Conservation (phyloP, 2,329 filamentous ascomycete species). For the Hypoxylon sp. region DNA sequence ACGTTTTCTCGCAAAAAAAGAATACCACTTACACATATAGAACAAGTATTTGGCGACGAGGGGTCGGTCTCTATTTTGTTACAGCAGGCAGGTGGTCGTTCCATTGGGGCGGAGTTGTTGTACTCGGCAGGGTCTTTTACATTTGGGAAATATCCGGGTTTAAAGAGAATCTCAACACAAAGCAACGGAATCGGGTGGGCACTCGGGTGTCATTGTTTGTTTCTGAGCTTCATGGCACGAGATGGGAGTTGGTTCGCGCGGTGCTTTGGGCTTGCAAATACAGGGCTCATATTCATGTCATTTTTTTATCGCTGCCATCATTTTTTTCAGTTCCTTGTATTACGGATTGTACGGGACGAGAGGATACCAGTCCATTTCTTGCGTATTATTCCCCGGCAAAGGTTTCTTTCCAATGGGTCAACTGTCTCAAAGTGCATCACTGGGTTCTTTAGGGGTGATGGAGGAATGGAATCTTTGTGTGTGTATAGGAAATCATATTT, state of each 20-base stretch:
- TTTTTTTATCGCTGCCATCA: slow-evolving; percentile 29
- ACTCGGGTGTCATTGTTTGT: slow-evolving; percentile 52
- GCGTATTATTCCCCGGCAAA: slow-evolving; percentile 42
- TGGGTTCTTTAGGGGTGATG: slow-evolving; percentile 29
- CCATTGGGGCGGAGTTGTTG: slow-evolving; percentile 48
- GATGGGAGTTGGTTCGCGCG: slow-evolving; percentile 57
- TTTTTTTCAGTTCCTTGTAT: slow-evolving; percentile 40
- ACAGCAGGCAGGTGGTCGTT: slow-evolving; percentile 52
- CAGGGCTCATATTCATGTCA: slow-evolving; percentile 52
- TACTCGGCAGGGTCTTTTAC: slow-evolving; percentile 45
- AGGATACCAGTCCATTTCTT: slow-evolving; percentile 43
- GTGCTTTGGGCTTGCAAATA: slow-evolving; percentile 55
- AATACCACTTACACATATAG: slow-evolving; percentile 66
- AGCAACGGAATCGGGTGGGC: slow-evolving; percentile 52
- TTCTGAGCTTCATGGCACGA: slow-evolving; percentile 52
- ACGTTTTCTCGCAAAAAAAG: slow-evolving; percentile 66
- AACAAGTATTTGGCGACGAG: slow-evolving; percentile 61
- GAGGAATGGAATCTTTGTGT: slow-evolving; percentile 34
- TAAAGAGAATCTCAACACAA: slow-evolving; percentile 54
- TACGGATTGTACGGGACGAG: slow-evolving; percentile 37
- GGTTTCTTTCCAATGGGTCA: slow-evolving; percentile 36
- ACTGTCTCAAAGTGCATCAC: slow-evolving; percentile 27
- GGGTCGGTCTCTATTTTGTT: slow-evolving; percentile 59
- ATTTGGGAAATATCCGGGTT: slow-evolving; percentile 55
- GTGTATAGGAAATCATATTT: slow-evolving; percentile 45